Base-by-base conservation (phyloP, 2,329 filamentous ascomycete species). In the Colletotrichum limetticola region DNA sequence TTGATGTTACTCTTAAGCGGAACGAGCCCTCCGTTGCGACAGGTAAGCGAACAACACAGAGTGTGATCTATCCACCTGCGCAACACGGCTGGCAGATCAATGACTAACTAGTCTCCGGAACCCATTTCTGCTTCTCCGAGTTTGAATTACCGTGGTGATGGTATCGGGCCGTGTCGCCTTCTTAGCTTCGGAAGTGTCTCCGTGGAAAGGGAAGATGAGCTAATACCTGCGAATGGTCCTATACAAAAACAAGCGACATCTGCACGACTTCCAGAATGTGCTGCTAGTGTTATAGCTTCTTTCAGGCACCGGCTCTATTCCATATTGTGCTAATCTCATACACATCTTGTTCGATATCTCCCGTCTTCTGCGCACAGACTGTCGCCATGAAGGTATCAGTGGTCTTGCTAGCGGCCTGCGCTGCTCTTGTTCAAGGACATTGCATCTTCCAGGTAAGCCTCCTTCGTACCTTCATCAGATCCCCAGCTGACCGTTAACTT, bases 361-460 rank as follows among this genome's bases (percentile, higher is more conserved):
- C 42, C 19, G 3, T n/a, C 19, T 49, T n/a, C 16, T 8, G 7
- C 19, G 8, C 1, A 28, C 7, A n/a, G 32, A 6, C 14, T 22
- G 37, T 11, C 16, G 16, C 6, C 8, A 73, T 74, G 69, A 74
- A 70, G 24, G 19, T 62, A 2, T 19, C 28, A 5, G 1, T 37
- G 2, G 7, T 59, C 8, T 67, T 55, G 0, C 26, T 26, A 1
- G 8, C 62, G 2, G 55, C 65, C 11, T 30, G 57, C 26, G 69
- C 69, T 14, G 66, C 65, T 16, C 2, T 73, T 9, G 59, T 30
- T 7, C 61, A 56, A 11, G 65, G 65, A 7, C 72, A 74, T 14
- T 67, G 64, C 49, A 74, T 74, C 19, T 74, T 74, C 24, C 72
- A 74, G 26, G 72, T 69, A 28, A 35, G 35, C 30, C 16, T 8